Evolutionary conservation across 495 filamentous ascomycete species (phyloP), one percentile per base, ranked within the genome.

Genomic region (Mycothermus thermophilus): DNA sequence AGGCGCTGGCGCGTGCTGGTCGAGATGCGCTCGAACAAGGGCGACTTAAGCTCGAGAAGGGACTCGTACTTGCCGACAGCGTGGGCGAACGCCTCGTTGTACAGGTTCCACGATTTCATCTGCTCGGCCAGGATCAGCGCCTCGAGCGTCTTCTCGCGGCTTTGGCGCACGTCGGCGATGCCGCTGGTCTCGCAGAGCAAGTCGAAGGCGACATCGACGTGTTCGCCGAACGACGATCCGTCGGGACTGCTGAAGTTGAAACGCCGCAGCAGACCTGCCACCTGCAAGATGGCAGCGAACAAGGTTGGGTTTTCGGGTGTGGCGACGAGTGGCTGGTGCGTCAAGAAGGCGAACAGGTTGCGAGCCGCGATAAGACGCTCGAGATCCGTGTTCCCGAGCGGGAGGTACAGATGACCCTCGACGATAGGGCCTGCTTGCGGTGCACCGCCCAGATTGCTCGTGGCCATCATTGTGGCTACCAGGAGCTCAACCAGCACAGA

Each of bases 331-430:
- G 83, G 79, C 41, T 85, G 77, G 26, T 76, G 79, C 6, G 75
- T 68, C 8, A 97, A 63, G 46, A 97, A 87, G 2, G 90, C 84
- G 52, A 96, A 94, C 33, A 94, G 58, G 48, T 97, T 97, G 14
- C 90, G 76, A 34, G 82, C 78, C 4, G 80, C 69, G 18, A 95
- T 61, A 3, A 95, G 63, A 0, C 48, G 67, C 45, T 79, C 80
- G 12, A 74, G 63, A 32, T 88, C 80, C 6, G 45, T 46, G 31
- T 42, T 50, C 2, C 26, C 36, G 8, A 55, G 46, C 1, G 82
- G 76, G 26, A 93, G 57, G 48, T 82, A 83, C 4, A 93, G 66
- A 43, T 84, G 75, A 5, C 73, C 63, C 40, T 83, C 75, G 41
- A 28, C 44, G 38, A 1, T 52, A 51, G 27, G 51, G 46, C 16